Evolutionary conservation across 768 basidiomycete species (phyloP), one percentile per base, ranked within the genome.

Genomic region (Tricholoma bakamatsutake): DNA sequence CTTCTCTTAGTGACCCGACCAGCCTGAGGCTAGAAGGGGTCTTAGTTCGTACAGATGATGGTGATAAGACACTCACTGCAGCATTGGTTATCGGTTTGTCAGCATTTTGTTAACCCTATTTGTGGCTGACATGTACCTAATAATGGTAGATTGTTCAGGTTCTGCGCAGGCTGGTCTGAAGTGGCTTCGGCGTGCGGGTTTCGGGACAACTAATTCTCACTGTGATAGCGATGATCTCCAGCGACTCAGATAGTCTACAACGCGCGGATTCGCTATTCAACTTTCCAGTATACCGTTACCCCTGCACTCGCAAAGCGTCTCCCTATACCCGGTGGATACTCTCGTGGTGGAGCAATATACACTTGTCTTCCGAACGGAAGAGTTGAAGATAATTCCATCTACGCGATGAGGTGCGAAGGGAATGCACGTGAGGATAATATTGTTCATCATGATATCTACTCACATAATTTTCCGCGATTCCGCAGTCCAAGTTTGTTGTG

Each of bases 61-160:
- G 43, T 13, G 24, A 45, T 5, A 9, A 28, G 15, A 39, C 17
- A 7, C 13, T 46, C 47, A 9, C 2, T 21, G 42, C 42, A 11
- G 8, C 42, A 18, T 43, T 43, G 42, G 11, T 43, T 1, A 43
- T 43, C 21, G 42, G 42, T 43, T 11, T 3, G 28, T 15, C 12
- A 15, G 5, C 13, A 5, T 28, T 13, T 15, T 27, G 1, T 8
- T 1, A 13, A 2, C n/a, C 4, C n/a, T 15, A 4, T 46, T 27
- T 12, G 13, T 28, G 13, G 4, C 15, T 24, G 21, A 24, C 11
- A 28, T 10, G 24, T 12, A 7, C 6, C 18, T 4, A 5, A 42
- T 37, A n/a, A 18, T 12, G 24, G 10, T 37, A 72, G 71, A 73
- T 56, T 69, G 69, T 50, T 69, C 69, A 3, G 71, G 71, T 1